Base-by-base conservation (phyloP, 2,329 filamentous ascomycete genomes). In the Fusarium oxysporum region DNA sequence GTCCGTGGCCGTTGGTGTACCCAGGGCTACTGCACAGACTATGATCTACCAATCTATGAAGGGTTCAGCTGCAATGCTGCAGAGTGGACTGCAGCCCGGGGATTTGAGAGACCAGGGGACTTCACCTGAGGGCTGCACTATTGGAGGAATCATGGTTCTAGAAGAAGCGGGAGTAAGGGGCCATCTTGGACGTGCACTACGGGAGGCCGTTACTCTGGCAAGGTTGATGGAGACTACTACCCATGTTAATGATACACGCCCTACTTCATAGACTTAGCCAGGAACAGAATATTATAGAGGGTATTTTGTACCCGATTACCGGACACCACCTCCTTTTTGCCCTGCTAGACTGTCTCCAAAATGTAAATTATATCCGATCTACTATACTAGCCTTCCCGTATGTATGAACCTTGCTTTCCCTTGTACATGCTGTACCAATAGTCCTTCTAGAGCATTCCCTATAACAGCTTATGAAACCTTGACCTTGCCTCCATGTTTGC, bases 31-130 rank as follows among this genome's bases (percentile, higher is more conserved):
- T 71, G 89, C 89, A 1, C 86, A 88, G 67, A 79, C 85, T 7
- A 90, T 91, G 86, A 87, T 88, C 64, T 86, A 87, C 17, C 89
- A 91, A 79, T 87, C 86, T 3, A 89, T 90, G 86, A 82, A 84
- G 53, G 89, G 89, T 1, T 88, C 88, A 0, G 87, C 88, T 0
- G 85, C 84, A 60, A 84, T 91, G 44, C 80, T 90, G 41, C 84
- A 82, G 35, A 79, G 76, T 50, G 88, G 88, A 1, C 84, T 89
- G 71, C 88, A 90, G 72, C 88, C 89, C 0, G 87, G 87, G 1
- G 81, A 88, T n/a, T 75, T 91, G 25, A 84, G 85, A 67, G 89
- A 91, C 56, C 88, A 90, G 78, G 88, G 90, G 0, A 86, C 83
- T 3, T 90, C 88, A 7, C 88, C 89, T 0, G 89, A 87, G 9